These are phyloP conservation scores for Cyphellophora attinorum DNA, from an alignment of 2,329 filamentous ascomycete genomes.

Conservation along the genomic window DNA sequence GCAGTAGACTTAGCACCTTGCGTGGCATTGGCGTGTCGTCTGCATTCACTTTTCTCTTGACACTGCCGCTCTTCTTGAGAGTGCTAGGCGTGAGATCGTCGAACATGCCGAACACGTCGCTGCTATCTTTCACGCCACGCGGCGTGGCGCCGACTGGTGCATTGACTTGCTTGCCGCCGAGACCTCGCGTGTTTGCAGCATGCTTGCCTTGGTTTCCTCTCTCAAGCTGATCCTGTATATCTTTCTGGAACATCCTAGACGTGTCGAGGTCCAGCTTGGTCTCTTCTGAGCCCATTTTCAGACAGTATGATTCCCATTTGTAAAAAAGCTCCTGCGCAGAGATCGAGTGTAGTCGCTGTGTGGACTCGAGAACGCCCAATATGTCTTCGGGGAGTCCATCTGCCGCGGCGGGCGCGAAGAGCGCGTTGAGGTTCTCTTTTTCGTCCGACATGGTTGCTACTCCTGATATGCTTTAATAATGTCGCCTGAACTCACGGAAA, in stretches of 20 bases:
- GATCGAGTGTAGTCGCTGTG: constrained; percentile 73
- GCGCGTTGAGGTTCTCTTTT: constrained; percentile 46
- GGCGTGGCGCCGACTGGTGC: constrained; percentile 50
- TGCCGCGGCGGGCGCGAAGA: constrained; percentile 47
- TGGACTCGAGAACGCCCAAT: constrained; percentile 70
- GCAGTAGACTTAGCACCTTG: constrained; percentile 25
- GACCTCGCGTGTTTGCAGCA: constrained; percentile 48
- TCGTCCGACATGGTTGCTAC: constrained; percentile 30
- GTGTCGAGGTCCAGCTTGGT: constrained; percentile 61
- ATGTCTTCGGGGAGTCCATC: constrained; percentile 65
- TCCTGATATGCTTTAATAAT: not conserved
- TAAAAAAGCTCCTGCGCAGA: constrained; percentile 81
- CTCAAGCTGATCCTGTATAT: constrained; percentile 75
- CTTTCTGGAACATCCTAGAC: constrained; percentile 71
- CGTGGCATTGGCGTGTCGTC: constrained; percentile 36
- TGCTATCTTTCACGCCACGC: constrained; percentile 46
- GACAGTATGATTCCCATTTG: constrained; percentile 98
- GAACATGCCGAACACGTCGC: constrained; percentile 75
- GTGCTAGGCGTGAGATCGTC: constrained; percentile 62
- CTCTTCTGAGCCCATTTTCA: constrained; percentile 82
- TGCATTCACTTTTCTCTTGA: constrained; percentile 42
- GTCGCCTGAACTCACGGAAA: too few relatives aligned
- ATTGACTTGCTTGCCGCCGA: constrained; percentile 53
- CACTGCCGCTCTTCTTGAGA: constrained; percentile 32
- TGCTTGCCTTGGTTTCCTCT: constrained; percentile 59